Evolutionary conservation across 2,329 filamentous ascomycete species (phyloP), one percentile per base, ranked within the genome.

Genomic region (Xenosphaeropsis pyriputrescens): DNA sequence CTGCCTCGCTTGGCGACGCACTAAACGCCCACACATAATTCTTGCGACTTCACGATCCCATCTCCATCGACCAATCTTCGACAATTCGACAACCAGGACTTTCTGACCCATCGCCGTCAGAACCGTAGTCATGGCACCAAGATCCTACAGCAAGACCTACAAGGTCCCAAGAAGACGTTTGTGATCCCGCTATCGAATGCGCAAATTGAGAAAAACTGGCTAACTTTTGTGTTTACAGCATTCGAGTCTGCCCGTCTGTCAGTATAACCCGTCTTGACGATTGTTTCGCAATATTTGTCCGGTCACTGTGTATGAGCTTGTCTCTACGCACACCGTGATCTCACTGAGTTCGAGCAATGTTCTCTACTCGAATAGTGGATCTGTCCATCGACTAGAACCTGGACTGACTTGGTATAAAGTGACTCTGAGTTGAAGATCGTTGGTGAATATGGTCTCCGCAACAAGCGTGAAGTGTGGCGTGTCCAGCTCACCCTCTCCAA

Each of bases 391-490:
- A 70, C 30, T 32, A 32, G 14, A 32, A 32, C 30, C 30, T 32
- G 30, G 30, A 83, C 81, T 82, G 76, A 83, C 72, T 58, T 59
- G 62, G 54, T 58, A 52, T 48, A 62, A 73, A 96, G 91, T 75
- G 91, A 98, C 75, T 85, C 88, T 62, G 91, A 98, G 75, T 73
- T 98, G 70, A 98, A 98, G 84, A 82, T 91, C 69, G 89, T 98
- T 61, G 91, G 91, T 71, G 91, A 98, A 75, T 98, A 93, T 77
- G 91, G 91, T 72, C 85, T 98, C 60, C 85, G 88, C 72, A 98
- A 98, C 79, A 98, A 98, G 86, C 89, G 91, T 76, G 91, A 98
- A 78, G 91, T 98, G 64, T 98, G 91, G 91, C 86, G 91, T 70
- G 91, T 98, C 70, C 81, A 85, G 78, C 82, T 98, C 68, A 95